phyloP scores from a whole-genome alignment of 495 filamentous ascomycete species.

The Annulohypoxylon moriforme region DNA sequence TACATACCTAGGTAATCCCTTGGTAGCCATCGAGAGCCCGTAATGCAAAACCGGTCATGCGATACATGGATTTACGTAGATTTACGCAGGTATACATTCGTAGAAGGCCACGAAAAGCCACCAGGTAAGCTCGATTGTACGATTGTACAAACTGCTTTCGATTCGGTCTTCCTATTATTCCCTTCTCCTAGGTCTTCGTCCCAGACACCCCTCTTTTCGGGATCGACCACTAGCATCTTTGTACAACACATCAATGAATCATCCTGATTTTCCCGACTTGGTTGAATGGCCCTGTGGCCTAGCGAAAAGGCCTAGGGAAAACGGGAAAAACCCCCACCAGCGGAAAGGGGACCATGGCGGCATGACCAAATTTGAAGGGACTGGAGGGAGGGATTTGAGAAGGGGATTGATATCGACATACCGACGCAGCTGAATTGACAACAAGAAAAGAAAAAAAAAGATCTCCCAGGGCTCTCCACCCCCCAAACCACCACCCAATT shows the following conservation, averaged over 20 bases:
- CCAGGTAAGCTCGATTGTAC: conserved; percentile 16
- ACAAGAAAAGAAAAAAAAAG: conserved; percentile 14
- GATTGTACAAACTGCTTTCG: conserved; percentile 23
- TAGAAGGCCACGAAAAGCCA: conserved; percentile 15
- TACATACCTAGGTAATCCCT: neutral
- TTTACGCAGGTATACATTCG: neutral
- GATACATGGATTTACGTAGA: conserved; percentile 3
- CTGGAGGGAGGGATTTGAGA: conserved; percentile 11
- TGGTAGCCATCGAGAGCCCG: neutral
- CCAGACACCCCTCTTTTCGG: conserved; percentile 44
- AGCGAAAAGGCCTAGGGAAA: conserved; percentile 5
- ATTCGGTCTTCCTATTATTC: conserved; percentile 8
- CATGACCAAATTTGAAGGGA: conserved; percentile 16
- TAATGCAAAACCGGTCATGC: conserved; percentile 7
- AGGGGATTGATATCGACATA: conserved; percentile 8
- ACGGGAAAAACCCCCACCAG: conserved; percentile 28
- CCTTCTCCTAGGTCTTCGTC: conserved; percentile 27
- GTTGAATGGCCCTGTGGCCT: conserved; percentile 31
- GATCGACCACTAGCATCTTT: conserved; percentile 40
- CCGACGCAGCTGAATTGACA: conserved; percentile 29
- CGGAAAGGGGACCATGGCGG: conserved; percentile 38
- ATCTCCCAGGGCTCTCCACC: conserved; percentile 19
- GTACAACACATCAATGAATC: conserved; percentile 47
- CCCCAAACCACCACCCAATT: conserved; percentile 1
- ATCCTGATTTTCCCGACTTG: conserved; percentile 46